A percentile compares a stretch with the other conserved stretches of the same genome.
phyloP scores from a whole-genome alignment of 768 basidiomycete genomes.

The Trametes cubensis region DNA sequence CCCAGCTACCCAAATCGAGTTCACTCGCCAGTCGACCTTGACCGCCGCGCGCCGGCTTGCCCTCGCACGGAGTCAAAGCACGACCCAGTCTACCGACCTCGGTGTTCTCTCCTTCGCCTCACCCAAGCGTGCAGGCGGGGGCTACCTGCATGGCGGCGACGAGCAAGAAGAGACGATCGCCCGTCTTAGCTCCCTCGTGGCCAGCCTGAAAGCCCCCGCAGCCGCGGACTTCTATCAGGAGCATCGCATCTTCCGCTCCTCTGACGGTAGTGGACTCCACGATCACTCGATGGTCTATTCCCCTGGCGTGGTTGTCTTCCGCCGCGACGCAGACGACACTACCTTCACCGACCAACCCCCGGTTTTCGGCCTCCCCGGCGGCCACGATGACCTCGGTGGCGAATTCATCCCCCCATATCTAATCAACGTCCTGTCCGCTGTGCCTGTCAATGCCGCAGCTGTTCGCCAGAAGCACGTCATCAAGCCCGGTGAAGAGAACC shows the following conservation, averaged over 20 bases:
- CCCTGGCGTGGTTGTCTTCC: slow-evolving; percentile 45
- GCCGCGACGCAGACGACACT: slow-evolving; percentile 37
- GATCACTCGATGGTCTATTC: slow-evolving; percentile 53
- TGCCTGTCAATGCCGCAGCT: slow-evolving; percentile 47
- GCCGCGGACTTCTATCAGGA: slow-evolving; percentile 45
- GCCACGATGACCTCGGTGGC: slow-evolving; percentile 28
- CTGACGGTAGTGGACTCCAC: slow-evolving; percentile 46
- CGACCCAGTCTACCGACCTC: slow-evolving; percentile 31
- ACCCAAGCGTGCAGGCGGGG: slow-evolving; percentile 47
- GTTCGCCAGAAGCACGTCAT: slow-evolving; percentile 43
- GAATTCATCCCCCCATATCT: slow-evolving; percentile 42
- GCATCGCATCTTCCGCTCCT: slow-evolving; percentile 37
- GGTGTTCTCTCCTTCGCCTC: slow-evolving; percentile 49
- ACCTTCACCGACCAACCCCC: slow-evolving; percentile 9
- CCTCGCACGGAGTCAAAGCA: slow-evolving; percentile 25
- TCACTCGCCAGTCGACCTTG: slow-evolving; percentile 36
- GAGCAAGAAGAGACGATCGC: slow-evolving; percentile 50
- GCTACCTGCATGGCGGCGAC: slow-evolving; percentile 47
- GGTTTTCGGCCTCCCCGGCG: background rate
- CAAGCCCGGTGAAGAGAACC: slow-evolving; percentile 35
- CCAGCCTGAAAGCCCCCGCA: slow-evolving; percentile 38
- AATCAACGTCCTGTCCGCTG: slow-evolving; percentile 44
- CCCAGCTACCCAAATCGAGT: slow-evolving; percentile 32
- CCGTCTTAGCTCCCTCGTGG: slow-evolving; percentile 44
- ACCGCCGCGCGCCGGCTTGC: slow-evolving; percentile 36